Evolutionary conservation across 2,329 filamentous ascomycete genomes (phyloP).

Genomic region (Didymosphaeria variabile): DNA sequence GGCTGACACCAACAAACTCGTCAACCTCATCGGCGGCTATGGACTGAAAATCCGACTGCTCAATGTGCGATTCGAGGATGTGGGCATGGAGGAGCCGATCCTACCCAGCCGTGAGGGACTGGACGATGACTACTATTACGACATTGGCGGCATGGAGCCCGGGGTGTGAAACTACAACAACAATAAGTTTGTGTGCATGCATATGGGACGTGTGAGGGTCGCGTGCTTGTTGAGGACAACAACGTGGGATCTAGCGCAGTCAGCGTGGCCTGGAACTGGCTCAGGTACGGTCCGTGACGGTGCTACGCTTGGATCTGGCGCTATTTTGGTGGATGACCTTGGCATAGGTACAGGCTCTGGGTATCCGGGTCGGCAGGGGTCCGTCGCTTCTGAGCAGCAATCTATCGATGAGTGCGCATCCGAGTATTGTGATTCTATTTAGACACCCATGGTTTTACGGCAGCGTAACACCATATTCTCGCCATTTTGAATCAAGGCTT

Average conservation of each 20-base stretch:
- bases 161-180: constrained; percentile 32
- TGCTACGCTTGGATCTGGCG: constrained; percentile 14
- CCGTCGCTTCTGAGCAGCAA: constrained; percentile 3
- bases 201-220: not conserved
- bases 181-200: constrained; percentile 1
- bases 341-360: constrained; percentile 11
- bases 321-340: constrained; percentile 14
- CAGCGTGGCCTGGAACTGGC: constrained; percentile 3
- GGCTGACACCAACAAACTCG: constrained; percentile 90
- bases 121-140: constrained; percentile 94
- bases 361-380: constrained; percentile 11
- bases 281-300: not conserved
- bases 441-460: constrained; percentile 38
- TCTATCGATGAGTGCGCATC: constrained; percentile 16
- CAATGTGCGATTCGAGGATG: constrained; percentile 89
- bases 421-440: constrained; percentile 27
- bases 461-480: constrained; percentile 6
- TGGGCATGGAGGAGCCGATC: constrained; percentile 71
- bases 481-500: not conserved
- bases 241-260: constrained; percentile 1
- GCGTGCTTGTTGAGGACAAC: not conserved
- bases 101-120: constrained; percentile 85
- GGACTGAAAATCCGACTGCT: constrained; percentile 91
- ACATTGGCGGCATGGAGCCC: constrained; percentile 56
- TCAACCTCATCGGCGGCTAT: constrained; percentile 86